phyloP scores from a whole-genome alignment of 2,329 filamentous ascomycete genomes.

The Trichoderma koningiopsis region DNA sequence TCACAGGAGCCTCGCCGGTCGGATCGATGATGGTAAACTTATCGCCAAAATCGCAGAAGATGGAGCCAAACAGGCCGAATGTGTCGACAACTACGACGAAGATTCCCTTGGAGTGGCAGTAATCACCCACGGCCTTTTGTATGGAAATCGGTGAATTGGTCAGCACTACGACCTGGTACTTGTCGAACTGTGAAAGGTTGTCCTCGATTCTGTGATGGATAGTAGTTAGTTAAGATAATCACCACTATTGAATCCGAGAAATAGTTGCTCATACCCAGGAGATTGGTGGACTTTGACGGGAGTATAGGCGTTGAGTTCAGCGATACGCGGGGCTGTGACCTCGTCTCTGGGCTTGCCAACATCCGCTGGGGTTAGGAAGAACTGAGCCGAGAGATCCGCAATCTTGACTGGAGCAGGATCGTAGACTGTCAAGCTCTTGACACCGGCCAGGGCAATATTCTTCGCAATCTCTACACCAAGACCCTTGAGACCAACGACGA shows the following conservation, averaged over 20 bases:
- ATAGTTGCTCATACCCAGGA: constrained; percentile 47
- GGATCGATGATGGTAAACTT: constrained; percentile 89
- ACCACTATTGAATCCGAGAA: constrained; percentile 13
- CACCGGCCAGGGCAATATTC: constrained; percentile 95
- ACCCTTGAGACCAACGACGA: constrained; percentile 88
- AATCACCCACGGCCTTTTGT: constrained; percentile 84
- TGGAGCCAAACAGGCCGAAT: constrained; percentile 89
- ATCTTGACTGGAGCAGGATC: constrained; percentile 84
- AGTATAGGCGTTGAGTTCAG: constrained; percentile 95
- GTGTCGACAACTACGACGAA: constrained; percentile 87
- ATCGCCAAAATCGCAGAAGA: constrained; percentile 97
- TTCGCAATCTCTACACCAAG: constrained; percentile 98
- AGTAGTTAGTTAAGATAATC: background rate
- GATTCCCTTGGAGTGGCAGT: constrained; percentile 91
- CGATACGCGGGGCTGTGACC: constrained; percentile 84
- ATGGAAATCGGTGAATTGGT: constrained; percentile 80
- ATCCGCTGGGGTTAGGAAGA: constrained; percentile 87
- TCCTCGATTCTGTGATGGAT: constrained; percentile 62
- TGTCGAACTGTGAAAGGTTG: constrained; percentile 79
- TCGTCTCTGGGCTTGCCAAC: constrained; percentile 89
- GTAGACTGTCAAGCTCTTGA: constrained; percentile 94
- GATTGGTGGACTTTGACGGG: constrained; percentile 78
- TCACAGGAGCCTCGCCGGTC: constrained; percentile 84
- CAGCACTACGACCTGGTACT: constrained; percentile 89
- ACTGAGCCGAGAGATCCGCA: constrained; percentile 91